Base-by-base conservation (phyloP, 106 monocot genomes). In the Vanilla planifolia region DNA sequence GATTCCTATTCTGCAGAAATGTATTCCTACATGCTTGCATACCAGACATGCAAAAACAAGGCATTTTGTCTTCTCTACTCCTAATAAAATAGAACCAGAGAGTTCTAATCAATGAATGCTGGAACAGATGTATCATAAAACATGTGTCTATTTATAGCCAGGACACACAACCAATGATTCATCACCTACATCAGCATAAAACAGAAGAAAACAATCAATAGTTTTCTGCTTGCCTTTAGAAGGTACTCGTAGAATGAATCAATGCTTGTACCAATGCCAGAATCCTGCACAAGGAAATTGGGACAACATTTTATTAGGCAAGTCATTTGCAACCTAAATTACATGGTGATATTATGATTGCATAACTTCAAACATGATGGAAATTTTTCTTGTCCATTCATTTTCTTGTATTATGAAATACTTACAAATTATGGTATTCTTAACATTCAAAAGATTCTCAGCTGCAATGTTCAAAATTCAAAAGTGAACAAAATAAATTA, bases 211-310 rank as follows among this genome's bases (percentile, higher is more conserved):
- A 57, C 20, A 5, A 9, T 22, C 10, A 30, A 27, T 53, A 53
- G 2, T n/a, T 30, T 53, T 15, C n/a, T 28, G 48, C 70, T 61
- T 75, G 67, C 96, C 82, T 98, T 98, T 27, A 98, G 44, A 74
- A 98, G 96, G 48, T 98, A 98, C 63, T 98, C 96, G 65, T 98
- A 98, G 60, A 98, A 98, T 17, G 96, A 98, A 61, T 98, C 96
- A 17, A 98, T 88, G 63, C 91, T 98, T 64, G 96, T 98, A 24
- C 96, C 96, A 65, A 98, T 98, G 25, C 96, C 96, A 79, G 91
- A 87, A 82, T 98, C 96, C 96, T 98, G 79, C 71, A 78, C 8
- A 57, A 33, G 21, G 10, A 57, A 57, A 21, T 8, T 57, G 20
- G 5, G 6, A 3, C n/a, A n/a, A n/a, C n/a, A n/a, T n/a, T n/a